Base-by-base conservation (phyloP, 495 filamentous ascomycete genomes). In the Penicillium parvum region DNA sequence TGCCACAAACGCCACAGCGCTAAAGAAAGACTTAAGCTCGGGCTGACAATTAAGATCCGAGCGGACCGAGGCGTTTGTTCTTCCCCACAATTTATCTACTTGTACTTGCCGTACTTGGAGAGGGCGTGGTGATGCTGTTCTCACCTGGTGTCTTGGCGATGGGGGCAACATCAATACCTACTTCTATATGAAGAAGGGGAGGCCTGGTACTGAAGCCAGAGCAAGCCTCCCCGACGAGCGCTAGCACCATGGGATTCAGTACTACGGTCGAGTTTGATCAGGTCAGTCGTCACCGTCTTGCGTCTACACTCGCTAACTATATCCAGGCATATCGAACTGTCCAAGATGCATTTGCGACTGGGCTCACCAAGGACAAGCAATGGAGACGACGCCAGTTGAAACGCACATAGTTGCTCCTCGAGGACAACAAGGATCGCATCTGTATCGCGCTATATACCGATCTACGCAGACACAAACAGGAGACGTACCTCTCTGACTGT, bases 391-490 rank as follows among this genome's bases (percentile, higher is more conserved):
- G 61, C 53, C 67, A 71, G 57, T 59, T 80, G 12, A 77, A 79
- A 49, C 69, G 74, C 27, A 37, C 76, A 8, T 71, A 58, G 58
- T 71, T 64, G 66, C 55, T 69, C 47, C 45, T 95, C 16, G 76
- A 77, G 21, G 90, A 95, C 64, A 85, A 85, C 59, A 69, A 75
- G 46, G 65, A 78, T 7, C 72, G 74, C 17, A 61, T 95, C 23
- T 43, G 77, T 42, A 78, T 78, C 46, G 85, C 88, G 5, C 75
- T 85, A 49, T 72, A 78, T 52, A 59, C 71, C 40, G 90, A 96
- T 57, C 71, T 95, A 11, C 75, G 79, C 49, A 87, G 88, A 58
- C 68, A 81, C 32, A 46, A 58, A 14, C 80, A 76, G 63, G 91
- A 95, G 60, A 67, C 83, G 10, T 57, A 72, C 28, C 45, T 87